Percentiles rank a stretch among this genome's conserved stretches.
Evolutionary conservation across 2,329 filamentous ascomycete genomes (phyloP).

Genomic region (Trichoderma sp.): DNA sequence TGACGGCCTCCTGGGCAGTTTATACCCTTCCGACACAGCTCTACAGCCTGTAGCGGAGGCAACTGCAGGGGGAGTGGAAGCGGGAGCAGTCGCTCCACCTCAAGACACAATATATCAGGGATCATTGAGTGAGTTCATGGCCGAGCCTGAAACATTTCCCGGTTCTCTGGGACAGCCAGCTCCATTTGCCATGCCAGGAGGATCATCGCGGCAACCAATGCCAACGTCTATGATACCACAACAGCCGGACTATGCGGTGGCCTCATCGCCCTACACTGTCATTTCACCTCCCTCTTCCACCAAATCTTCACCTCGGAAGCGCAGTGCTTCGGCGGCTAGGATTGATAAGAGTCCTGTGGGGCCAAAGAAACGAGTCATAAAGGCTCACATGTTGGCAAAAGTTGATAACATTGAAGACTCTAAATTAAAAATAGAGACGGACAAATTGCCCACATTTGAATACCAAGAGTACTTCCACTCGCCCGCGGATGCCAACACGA

Average conservation of each 20-base stretch:
- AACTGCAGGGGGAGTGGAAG: neutral
- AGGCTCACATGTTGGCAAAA: conserved; percentile 22
- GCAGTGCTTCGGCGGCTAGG: neutral
- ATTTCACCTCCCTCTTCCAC: conserved; percentile 9
- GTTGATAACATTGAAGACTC: conserved; percentile 25
- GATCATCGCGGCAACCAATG: neutral
- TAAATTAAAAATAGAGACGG: conserved; percentile 20
- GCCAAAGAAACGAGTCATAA: conserved; percentile 24
- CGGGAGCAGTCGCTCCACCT: neutral
- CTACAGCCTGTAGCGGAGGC: neutral
- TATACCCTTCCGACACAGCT: neutral
- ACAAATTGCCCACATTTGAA: conserved; percentile 12
- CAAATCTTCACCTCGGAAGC: conserved; percentile 5
- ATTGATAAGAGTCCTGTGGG: conserved; percentile 10
- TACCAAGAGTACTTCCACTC: conserved; percentile 24
- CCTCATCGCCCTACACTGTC: neutral
- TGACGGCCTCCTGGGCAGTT: neutral
- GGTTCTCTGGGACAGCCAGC: neutral
- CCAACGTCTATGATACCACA: neutral
- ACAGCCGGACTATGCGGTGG: neutral
- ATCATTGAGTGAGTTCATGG: neutral
- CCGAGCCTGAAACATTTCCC: neutral
- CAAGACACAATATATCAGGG: neutral
- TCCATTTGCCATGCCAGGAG: neutral
- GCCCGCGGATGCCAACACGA: conserved; percentile 13